phyloP scores from a whole-genome alignment of 177 flowering plant genomes.

The Telopea speciosissima region DNA sequence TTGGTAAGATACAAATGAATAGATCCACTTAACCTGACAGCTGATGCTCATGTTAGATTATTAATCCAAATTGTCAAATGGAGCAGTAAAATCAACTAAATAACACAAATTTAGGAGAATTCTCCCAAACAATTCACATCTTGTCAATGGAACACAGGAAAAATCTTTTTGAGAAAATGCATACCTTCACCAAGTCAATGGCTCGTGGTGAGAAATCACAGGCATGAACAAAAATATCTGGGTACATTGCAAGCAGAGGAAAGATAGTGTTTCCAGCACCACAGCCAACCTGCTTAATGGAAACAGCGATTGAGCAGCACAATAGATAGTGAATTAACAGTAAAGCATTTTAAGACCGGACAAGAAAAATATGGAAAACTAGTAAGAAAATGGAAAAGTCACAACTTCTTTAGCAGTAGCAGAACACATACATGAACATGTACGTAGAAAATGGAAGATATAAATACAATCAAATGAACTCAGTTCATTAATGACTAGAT shows the following conservation, averaged over 20 bases:
- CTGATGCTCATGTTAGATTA: neutral
- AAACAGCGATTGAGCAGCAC: neutral
- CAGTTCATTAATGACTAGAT: neutral
- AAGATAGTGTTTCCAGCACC: constrained; percentile 95
- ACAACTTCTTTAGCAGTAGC: neutral
- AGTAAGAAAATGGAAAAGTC: too few species aligned
- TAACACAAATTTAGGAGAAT: neutral
- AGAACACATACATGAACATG: neutral
- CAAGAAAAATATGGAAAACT: neutral
- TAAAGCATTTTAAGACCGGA: neutral
- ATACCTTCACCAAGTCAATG: constrained; percentile 82
- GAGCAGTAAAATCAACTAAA: neutral
- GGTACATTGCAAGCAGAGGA: constrained; percentile 73
- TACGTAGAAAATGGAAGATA: neutral
- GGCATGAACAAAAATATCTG: constrained; percentile 71
- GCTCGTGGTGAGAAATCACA: constrained; percentile 98
- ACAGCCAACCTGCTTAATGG: constrained; percentile 71
- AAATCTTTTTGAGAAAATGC: neutral
- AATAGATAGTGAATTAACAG: neutral
- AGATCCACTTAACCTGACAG: neutral
- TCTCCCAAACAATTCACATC: neutral
- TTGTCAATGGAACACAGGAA: neutral
- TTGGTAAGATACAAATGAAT: neutral
- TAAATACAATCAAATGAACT: neutral
- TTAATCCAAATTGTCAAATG: neutral